These are phyloP conservation scores for Dysphania ambrosioides DNA, from an alignment of 148 eudicot genomes.

Conservation along the genomic window DNA sequence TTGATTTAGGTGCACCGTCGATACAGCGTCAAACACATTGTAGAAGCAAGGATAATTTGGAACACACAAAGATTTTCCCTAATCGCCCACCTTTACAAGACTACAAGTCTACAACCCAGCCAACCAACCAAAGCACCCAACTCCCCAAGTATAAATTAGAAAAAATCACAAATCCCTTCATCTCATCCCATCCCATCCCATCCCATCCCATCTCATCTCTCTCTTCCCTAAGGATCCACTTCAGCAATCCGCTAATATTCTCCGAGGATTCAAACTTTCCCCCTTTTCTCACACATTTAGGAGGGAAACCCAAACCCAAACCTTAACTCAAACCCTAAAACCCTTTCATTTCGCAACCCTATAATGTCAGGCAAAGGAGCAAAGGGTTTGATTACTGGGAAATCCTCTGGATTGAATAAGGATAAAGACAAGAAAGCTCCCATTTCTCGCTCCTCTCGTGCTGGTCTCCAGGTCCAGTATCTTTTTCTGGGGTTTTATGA, in stretches of 20 bases:
- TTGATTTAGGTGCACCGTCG: too few species aligned
- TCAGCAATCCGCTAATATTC: not conserved
- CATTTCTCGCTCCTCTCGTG: conserved; percentile 70
- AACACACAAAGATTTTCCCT: too few species aligned
- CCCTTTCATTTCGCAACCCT: not conserved
- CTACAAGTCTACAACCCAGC: too few species aligned
- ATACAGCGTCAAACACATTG: too few species aligned
- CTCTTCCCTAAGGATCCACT: conserved; percentile 11
- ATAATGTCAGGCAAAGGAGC: conserved; percentile 76
- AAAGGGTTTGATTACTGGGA: conserved; percentile 51
- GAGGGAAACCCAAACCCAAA: conserved; percentile 18
- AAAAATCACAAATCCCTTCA: too few species aligned
- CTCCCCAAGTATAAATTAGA: too few species aligned
- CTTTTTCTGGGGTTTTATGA: not conserved
- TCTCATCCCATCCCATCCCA: too few species aligned
- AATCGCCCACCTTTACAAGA: too few species aligned
- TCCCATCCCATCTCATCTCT: not conserved
- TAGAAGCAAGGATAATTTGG: too few species aligned
- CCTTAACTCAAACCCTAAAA: too few species aligned
- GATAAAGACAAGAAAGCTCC: conserved; percentile 69
- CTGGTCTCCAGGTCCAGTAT: conserved; percentile 66
- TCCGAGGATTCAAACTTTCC: not conserved
- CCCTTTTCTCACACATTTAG: not conserved
- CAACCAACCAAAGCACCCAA: too few species aligned
- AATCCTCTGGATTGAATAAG: conserved; percentile 35